A percentile compares a stretch with the other conserved stretches of the same genome.
These are phyloP conservation scores for Omphalea diandra DNA, from an alignment of 441 rosid species.

Conservation along the genomic window DNA sequence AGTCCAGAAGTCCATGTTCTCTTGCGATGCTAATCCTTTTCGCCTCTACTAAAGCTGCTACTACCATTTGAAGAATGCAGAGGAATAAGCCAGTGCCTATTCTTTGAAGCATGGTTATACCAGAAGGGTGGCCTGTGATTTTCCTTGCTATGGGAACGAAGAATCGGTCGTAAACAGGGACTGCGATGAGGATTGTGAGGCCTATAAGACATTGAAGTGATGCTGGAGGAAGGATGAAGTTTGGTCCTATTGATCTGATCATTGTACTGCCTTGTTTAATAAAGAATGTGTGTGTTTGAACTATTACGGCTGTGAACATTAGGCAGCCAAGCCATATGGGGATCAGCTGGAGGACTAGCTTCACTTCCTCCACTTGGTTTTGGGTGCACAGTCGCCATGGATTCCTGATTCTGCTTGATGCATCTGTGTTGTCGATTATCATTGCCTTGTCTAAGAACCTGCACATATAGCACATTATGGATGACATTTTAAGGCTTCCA, in stretches of 20 bases:
- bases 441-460: conserved; percentile 79
- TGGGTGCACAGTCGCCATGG: conserved; percentile 76
- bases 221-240: conserved; percentile 65
- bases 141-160: conserved; percentile 60
- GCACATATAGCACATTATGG: conserved; percentile 7
- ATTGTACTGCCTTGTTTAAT: conserved; percentile 77
- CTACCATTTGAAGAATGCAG: conserved; percentile 45
- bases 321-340: conserved; percentile 78
- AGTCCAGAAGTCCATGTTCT: conserved; percentile 46
- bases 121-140: conserved; percentile 56
- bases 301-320: conserved; percentile 56
- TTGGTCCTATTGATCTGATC: conserved; percentile 52
- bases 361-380: conserved; percentile 85
- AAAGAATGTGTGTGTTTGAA: conserved; percentile 74
- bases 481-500: too few relatives aligned
- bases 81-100: conserved; percentile 68
- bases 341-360: conserved; percentile 56
- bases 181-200: conserved; percentile 49
- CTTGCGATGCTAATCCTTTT: conserved; percentile 51
- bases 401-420: conserved; percentile 36
- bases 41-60: conserved; percentile 61
- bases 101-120: conserved; percentile 76
- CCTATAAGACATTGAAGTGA: conserved; percentile 67
- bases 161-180: conserved; percentile 59
- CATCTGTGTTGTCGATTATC: conserved; percentile 55